These are phyloP conservation scores for Diophrys appendiculata DNA, from an alignment of 73 alveolate species.

Conservation along the genomic window DNA sequence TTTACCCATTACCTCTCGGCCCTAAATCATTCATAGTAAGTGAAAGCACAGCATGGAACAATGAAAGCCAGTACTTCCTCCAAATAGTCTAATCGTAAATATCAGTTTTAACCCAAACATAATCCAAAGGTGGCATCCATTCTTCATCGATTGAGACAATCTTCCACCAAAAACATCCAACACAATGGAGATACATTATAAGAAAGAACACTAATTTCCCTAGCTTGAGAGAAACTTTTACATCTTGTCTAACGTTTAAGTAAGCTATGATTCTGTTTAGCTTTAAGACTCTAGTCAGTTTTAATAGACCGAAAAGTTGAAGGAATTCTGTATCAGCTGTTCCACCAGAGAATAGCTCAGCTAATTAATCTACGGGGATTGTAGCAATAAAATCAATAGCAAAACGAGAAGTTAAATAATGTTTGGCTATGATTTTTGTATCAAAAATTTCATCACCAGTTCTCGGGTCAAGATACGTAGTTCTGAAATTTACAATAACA, in stretches of 20 bases:
- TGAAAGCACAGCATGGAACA: neutral
- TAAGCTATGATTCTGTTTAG: slow-evolving; percentile 34
- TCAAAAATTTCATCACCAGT: slow-evolving; percentile 68
- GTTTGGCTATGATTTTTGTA: slow-evolving; percentile 48
- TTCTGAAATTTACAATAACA: slow-evolving; percentile 56
- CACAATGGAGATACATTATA: slow-evolving; percentile 46
- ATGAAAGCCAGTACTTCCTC: slow-evolving; percentile 17
- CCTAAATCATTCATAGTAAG: slow-evolving; percentile 6
- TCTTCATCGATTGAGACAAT: neutral
- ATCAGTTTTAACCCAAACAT: slow-evolving; percentile 23
- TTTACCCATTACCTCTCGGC: slow-evolving; percentile 2
- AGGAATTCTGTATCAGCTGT: neutral
- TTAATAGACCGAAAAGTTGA: slow-evolving; percentile 32
- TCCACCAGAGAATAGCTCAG: slow-evolving; percentile 1
- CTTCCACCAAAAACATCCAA: slow-evolving; percentile 18
- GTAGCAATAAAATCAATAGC: slow-evolving; percentile 72
- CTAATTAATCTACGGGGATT: slow-evolving; percentile 50
- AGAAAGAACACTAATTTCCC: slow-evolving; percentile 28
- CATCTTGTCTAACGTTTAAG: slow-evolving; percentile 47
- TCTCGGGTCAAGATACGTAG: slow-evolving; percentile 55
- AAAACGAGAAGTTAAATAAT: slow-evolving; percentile 53
- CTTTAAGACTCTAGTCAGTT: slow-evolving; percentile 44
- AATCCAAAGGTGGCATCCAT: slow-evolving; percentile 38
- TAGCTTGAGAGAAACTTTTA: slow-evolving; percentile 49
- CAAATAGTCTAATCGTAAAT: neutral